Evolutionary conservation across 2,329 filamentous ascomycete genomes (phyloP).

Genomic region (Xylariaceae sp.): DNA sequence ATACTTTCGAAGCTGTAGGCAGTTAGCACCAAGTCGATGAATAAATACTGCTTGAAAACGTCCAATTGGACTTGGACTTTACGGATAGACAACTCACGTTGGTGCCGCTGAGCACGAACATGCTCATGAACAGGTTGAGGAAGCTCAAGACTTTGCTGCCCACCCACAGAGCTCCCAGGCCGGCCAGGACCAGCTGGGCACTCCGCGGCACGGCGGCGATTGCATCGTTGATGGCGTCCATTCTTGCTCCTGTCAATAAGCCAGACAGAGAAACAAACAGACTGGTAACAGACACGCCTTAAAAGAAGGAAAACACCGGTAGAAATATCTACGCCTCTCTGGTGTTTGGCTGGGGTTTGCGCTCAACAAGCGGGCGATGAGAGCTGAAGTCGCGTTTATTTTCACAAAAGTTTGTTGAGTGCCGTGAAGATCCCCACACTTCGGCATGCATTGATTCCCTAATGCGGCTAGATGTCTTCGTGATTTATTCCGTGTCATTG

Average conservation of each 20-base stretch:
- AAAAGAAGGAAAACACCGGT: neutral
- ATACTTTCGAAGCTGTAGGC: constrained; percentile 72
- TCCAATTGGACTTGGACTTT: too few species aligned
- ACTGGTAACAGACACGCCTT: neutral
- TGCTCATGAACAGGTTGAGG: constrained; percentile 56
- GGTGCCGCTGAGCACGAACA: constrained; percentile 62
- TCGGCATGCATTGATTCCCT: neutral
- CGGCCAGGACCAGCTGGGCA: constrained; percentile 44
- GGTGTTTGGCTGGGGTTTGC: neutral
- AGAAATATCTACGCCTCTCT: neutral
- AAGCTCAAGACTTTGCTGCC: constrained; percentile 53
- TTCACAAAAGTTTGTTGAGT: neutral
- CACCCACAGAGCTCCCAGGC: constrained; percentile 55
- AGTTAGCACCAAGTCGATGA: constrained; percentile 16
- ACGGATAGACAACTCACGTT: constrained; percentile 45
- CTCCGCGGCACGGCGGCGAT: constrained; percentile 40
- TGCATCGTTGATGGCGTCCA: constrained; percentile 34
- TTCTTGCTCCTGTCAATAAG: constrained; percentile 8
- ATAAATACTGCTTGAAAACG: neutral
- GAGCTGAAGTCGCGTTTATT: neutral
- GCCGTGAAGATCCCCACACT: neutral
- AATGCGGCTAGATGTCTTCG: neutral
- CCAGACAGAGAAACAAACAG: neutral
- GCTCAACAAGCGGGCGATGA: neutral
- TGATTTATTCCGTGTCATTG: neutral